Percentiles rank a stretch among this genome's conserved stretches.
phyloP scores from a whole-genome alignment of 1,284 basidiomycete species.

The Tilletia setariae region DNA sequence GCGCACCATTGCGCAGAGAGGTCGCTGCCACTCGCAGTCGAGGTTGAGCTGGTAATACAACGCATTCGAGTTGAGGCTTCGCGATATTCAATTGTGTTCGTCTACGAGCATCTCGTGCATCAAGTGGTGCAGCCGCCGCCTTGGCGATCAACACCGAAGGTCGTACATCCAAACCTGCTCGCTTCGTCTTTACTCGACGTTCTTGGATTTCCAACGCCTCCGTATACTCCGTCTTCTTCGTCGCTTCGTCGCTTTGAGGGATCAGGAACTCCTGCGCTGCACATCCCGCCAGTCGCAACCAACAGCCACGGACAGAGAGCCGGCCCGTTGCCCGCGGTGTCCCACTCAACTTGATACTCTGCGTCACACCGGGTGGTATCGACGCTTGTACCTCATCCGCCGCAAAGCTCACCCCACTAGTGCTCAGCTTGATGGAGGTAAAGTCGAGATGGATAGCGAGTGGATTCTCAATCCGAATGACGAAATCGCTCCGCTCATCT shows the following conservation, averaged over 20 bases:
- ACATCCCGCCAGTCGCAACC: constrained; percentile 72
- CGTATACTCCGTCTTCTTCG: constrained; percentile 66
- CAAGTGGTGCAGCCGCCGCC: constrained; percentile 15
- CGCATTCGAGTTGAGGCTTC: constrained; percentile 62
- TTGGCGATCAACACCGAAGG: background rate
- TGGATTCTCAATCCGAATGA: constrained; percentile 81
- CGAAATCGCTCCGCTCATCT: constrained; percentile 76
- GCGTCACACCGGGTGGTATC: constrained; percentile 71
- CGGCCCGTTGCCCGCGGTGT: constrained; percentile 67
- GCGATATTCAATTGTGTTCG: background rate
- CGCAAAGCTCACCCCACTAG: constrained; percentile 73
- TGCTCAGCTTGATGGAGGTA: constrained; percentile 73
- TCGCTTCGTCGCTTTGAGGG: constrained; percentile 70
- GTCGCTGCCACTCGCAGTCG: constrained; percentile 1
- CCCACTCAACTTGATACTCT: constrained; percentile 70
- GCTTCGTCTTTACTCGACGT: constrained; percentile 19
- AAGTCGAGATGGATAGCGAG: constrained; percentile 86
- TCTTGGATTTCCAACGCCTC: constrained; percentile 61
- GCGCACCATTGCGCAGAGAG: background rate
- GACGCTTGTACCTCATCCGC: constrained; percentile 62
- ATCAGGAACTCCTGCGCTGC: constrained; percentile 70
- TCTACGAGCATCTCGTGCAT: constrained; percentile 3
- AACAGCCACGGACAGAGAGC: constrained; percentile 72
- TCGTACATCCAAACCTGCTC: constrained; percentile 1
- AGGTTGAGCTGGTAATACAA: constrained; percentile 67